Base-by-base conservation (phyloP, 2,329 filamentous ascomycete genomes). In the Albifimbria verrucaria region DNA sequence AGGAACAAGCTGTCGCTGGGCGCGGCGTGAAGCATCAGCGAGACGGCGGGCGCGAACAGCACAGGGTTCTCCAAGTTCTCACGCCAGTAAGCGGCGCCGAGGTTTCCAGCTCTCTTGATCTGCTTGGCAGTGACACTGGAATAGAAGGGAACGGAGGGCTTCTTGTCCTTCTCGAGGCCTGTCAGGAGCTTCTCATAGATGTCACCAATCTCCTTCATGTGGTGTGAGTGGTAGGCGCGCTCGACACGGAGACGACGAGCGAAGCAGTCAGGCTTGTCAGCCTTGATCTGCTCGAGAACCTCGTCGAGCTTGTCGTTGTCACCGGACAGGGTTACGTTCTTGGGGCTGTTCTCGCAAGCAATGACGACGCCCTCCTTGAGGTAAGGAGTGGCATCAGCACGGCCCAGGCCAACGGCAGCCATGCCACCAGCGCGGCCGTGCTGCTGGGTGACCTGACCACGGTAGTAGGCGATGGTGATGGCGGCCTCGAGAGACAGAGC, bases 401-500 rank as follows among this genome's bases (percentile, higher is more conserved):
- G 25, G 18, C 50, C 44, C 43, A 52, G n/a, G 4, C 50, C 50
- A 41, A 52, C 26, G 12, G 44, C 50, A 25, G 49, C 50, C 39
- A 55, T 49, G 23, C 46, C 12, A 11, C 47, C 50, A 17, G 24
- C 23, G 15, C 53, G 22, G 41, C 45, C 20, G 46, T 45, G 24
- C 36, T 42, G 43, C 39, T 49, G 46, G 11, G 26, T 18, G 18
- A 49, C 46, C 49, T 68, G 65, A 4, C 71, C 73, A 15, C 74
- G 66, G 56, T 72, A 71, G 60, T 79, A 82, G 2, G 77, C 77
- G 24, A 76, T 68, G 1, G 67, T 64, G 58, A 77, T 70, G 42
- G 72, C 71, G 1, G 72, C 63, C 20, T 74, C 68, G 28, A 75
- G 72, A 9, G 67, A 69, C 32, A 77, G 61, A 25, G 72, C 62